Conservation (phyloP, 805 yeast species). For the Naumovozyma dairenensis region DNA sequence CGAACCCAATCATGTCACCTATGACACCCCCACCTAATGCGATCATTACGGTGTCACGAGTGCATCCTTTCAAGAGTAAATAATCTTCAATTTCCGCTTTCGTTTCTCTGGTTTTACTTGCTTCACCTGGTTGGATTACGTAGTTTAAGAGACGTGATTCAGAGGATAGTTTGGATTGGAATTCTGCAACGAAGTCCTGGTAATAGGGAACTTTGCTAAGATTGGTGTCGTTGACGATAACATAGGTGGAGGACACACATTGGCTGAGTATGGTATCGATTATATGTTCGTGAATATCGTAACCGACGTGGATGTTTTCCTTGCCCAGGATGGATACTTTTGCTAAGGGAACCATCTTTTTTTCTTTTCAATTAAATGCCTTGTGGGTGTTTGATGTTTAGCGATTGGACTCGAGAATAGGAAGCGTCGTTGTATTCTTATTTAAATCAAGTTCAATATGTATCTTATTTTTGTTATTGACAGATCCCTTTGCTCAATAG, state of each 20-base stretch:
- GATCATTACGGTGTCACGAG: constrained; percentile 86
- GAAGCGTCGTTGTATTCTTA: too few species aligned
- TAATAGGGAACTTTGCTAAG: constrained; percentile 58
- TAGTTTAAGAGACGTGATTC: constrained; percentile 60
- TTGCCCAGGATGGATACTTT: constrained; percentile 72
- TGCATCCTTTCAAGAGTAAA: constrained; percentile 73
- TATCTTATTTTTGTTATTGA: too few species aligned
- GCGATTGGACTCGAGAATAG: too few species aligned
- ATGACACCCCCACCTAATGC: constrained; percentile 98
- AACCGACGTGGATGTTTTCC: constrained; percentile 85
- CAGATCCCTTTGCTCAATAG: too few species aligned
- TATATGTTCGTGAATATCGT: constrained; percentile 64
- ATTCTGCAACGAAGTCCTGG: constrained; percentile 35
- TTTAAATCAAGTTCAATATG: too few species aligned
- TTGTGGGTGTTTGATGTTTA: too few species aligned
- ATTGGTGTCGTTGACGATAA: constrained; percentile 79
- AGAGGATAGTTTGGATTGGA: constrained; percentile 37
- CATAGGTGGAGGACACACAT: constrained; percentile 82
- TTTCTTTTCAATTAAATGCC: not conserved
- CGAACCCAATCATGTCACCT: constrained; percentile 98
- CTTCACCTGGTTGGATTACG: constrained; percentile 85
- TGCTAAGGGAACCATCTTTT: constrained; percentile 20
- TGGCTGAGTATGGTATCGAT: constrained; percentile 52
- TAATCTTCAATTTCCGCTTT: constrained; percentile 92
- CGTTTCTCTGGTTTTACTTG: constrained; percentile 76